Conservation (phyloP, 2,329 filamentous ascomycete genomes). For the Phoma sp. region DNA sequence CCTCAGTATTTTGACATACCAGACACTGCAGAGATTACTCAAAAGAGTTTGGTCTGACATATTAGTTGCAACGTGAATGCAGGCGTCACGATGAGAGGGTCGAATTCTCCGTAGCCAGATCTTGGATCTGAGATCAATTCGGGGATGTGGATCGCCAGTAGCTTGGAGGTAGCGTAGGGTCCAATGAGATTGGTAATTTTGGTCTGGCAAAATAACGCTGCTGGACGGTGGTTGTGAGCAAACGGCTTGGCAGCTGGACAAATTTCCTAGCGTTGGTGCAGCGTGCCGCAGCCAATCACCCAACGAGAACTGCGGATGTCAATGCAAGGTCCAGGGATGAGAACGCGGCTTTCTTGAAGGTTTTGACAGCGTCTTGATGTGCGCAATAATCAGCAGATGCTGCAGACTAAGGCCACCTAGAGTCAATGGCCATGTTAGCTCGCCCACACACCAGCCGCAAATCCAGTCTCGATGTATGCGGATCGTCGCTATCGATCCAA, state of each 20-base stretch:
- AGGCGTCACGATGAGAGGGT: constrained; percentile 15
- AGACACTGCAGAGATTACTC: constrained; percentile 54
- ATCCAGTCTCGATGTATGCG: neutral
- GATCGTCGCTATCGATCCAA: neutral
- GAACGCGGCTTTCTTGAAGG: constrained; percentile 5
- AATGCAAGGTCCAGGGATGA: constrained; percentile 8
- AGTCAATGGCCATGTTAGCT: constrained; percentile 12
- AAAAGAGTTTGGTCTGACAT: constrained; percentile 48
- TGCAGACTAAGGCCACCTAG: constrained; percentile 3
- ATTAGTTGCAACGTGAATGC: constrained; percentile 8
- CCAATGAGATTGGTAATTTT: constrained; percentile 6
- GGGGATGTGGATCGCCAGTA: constrained; percentile 6
- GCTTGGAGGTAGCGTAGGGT: neutral
- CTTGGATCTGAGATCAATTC: constrained; percentile 8
- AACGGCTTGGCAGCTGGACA: constrained; percentile 4
- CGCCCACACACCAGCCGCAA: constrained; percentile 6
- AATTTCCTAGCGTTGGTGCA: constrained; percentile 5
- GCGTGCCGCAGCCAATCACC: neutral
- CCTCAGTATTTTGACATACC: constrained; percentile 43
- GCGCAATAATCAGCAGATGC: constrained; percentile 14
- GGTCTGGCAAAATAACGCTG: constrained; percentile 3
- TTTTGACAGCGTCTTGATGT: constrained; percentile 8
- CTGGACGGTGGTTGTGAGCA: neutral
- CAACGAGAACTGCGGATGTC: neutral
- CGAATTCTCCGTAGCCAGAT: constrained; percentile 7